Evolutionary conservation across 768 basidiomycete genomes (phyloP).

Genomic region (Lentinula aciculospora): DNA sequence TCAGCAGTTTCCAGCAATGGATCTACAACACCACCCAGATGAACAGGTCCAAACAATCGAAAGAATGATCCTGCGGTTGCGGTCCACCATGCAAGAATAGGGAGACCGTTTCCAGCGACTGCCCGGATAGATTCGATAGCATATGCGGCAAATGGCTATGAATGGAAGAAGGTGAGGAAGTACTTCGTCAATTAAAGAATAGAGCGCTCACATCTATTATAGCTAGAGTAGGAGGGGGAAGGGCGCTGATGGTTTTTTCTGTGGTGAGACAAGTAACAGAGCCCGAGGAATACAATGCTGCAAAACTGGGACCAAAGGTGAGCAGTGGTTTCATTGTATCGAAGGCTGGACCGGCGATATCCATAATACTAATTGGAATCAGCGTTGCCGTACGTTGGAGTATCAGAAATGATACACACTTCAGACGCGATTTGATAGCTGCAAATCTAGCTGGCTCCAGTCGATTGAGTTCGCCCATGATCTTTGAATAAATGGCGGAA

Average conservation of each 20-base stretch:
- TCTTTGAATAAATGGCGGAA: background rate
- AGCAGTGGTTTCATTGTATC: background rate
- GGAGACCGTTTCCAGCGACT: background rate
- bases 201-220: background rate
- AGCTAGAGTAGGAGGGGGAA: background rate
- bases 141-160: background rate
- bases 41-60: background rate
- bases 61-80: background rate
- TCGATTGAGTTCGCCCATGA: background rate
- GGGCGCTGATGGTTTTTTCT: background rate
- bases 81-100: slow-evolving; percentile 5
- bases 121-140: background rate
- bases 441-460: background rate
- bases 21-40: background rate
- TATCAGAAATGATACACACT: background rate
- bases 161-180: background rate
- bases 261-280: background rate
- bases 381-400: background rate
- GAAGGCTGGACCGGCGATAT: background rate
- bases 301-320: background rate
- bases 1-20: background rate
- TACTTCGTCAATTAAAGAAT: background rate
- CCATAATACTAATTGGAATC: background rate
- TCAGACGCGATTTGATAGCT: background rate
- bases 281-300: background rate